A percentile compares a stretch with the other conserved stretches of the same genome.
Evolutionary conservation across 257 asterid genomes (phyloP).

Genomic region (Solanum pimpinellifolium): DNA sequence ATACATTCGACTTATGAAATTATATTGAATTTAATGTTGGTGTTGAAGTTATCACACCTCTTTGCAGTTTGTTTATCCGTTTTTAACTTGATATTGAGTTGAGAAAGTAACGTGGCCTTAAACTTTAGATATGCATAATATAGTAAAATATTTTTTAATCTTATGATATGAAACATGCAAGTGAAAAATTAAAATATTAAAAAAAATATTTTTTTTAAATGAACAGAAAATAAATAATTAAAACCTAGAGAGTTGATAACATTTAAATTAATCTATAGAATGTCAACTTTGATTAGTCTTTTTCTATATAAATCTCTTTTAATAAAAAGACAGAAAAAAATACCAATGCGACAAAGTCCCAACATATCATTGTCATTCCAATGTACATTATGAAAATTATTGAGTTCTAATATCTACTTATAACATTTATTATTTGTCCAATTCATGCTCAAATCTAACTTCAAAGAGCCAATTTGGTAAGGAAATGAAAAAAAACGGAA

Average conservation of each 20-base stretch:
- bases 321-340: neutral
- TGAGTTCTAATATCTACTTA: neutral
- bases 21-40: neutral
- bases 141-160: neutral
- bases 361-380: neutral
- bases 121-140: neutral
- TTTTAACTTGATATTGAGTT: neutral
- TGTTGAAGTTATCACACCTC: neutral
- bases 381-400: neutral
- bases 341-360: neutral
- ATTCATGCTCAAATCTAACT: neutral
- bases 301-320: neutral
- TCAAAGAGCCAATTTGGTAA: neutral
- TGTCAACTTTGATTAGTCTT: neutral
- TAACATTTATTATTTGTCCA: neutral
- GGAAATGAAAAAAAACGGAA: no score
- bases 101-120: neutral
- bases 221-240: no score
- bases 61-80: neutral
- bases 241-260: neutral
- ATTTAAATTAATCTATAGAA: neutral
- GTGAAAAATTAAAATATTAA: no score
- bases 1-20: accelerated
- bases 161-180: neutral
- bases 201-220: no score